A percentile compares a stretch with the other conserved stretches of the same genome.
These are phyloP conservation scores for Erythrobasidium hasegawianum DNA, from an alignment of 1,284 basidiomycete genomes.

Conservation along the genomic window DNA sequence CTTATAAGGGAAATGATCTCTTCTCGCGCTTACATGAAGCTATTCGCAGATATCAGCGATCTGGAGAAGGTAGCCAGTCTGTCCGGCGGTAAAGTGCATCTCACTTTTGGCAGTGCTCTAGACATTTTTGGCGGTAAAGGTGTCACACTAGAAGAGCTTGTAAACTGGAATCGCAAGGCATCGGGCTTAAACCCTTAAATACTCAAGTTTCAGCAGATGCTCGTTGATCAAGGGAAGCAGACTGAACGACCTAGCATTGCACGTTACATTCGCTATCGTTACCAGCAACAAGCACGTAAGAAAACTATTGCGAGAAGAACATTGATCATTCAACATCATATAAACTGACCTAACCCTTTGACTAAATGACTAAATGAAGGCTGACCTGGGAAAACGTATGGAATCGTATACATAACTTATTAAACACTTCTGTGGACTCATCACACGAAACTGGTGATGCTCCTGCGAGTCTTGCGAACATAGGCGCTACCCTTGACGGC, in stretches of 20 bases:
- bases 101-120: conserved; percentile 86
- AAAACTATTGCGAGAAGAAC: no score
- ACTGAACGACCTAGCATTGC: not conserved
- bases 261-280: not conserved
- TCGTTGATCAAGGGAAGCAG: no score
- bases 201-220: no score
- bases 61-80: conserved; percentile 75
- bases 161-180: conserved; percentile 50
- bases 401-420: no score
- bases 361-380: no score
- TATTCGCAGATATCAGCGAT: conserved; percentile 70
- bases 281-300: no score
- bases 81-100: conserved; percentile 80
- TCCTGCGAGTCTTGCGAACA: conserved; percentile 13
- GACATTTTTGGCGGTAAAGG: conserved; percentile 80
- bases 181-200: no score
- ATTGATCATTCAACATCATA: no score
- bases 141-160: conserved; percentile 68
- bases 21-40: not conserved
- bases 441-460: conserved; percentile 11
- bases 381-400: no score
- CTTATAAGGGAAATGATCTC: no score
- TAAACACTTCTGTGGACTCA: no score
- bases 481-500: conserved; percentile 27
- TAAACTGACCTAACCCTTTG: no score